Percentiles rank a stretch among this genome's conserved stretches.
phyloP scores from a whole-genome alignment of 1,284 basidiomycete species.

The Paramarasmius palmivorus region DNA sequence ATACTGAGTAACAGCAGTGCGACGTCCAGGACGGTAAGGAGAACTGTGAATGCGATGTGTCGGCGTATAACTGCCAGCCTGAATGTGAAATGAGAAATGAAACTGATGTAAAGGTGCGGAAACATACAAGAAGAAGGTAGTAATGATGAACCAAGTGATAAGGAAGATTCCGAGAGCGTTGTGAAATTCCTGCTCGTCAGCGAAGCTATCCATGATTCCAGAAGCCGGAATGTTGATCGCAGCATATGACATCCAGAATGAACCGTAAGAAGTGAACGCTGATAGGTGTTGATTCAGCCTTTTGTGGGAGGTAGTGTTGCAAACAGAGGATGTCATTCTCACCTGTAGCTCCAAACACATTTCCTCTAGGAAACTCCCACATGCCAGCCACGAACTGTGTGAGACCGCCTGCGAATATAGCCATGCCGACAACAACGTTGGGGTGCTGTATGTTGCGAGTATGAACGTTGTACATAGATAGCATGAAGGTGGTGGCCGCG shows the following conservation, averaged over 20 bases:
- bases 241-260: constrained; percentile 81
- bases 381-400: constrained; percentile 74
- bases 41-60: constrained; percentile 10
- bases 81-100: neutral
- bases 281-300: constrained; percentile 16
- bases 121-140: constrained; percentile 26
- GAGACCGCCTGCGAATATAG: constrained; percentile 80
- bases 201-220: constrained; percentile 57
- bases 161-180: constrained; percentile 69
- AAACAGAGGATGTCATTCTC: constrained; percentile 26
- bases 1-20: constrained; percentile 56
- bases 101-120: neutral
- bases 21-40: constrained; percentile 50
- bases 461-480: constrained; percentile 65
- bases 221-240: constrained; percentile 64
- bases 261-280: constrained; percentile 72
- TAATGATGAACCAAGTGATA: constrained; percentile 61
- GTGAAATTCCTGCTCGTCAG: constrained; percentile 40
- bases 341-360: constrained; percentile 71
- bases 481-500: constrained; percentile 70
- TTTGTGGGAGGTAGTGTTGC: neutral
- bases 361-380: constrained; percentile 82
- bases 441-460: constrained; percentile 51
- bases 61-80: constrained; percentile 13
- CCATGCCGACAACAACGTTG: constrained; percentile 85